These are phyloP conservation scores for Sugiyamaella paludigena DNA, from an alignment of 1,139 yeast species.

Conservation along the genomic window DNA sequence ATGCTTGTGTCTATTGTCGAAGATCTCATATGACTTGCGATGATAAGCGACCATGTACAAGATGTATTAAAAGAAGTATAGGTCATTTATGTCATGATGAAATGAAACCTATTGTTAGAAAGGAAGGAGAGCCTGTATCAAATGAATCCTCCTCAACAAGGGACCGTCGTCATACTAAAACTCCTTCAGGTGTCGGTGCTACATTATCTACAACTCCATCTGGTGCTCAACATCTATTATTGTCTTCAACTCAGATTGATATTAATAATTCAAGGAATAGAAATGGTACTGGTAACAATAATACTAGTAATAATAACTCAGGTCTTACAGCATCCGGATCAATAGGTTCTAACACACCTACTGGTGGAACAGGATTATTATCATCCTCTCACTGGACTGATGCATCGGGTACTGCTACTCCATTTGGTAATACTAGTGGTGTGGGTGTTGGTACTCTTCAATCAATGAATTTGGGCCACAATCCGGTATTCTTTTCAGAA, in stretches of 20 bases:
- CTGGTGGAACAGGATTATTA: neutral
- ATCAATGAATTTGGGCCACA: slow-evolving; percentile 30
- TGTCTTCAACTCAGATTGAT: slow-evolving; percentile 15
- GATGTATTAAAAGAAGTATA: slow-evolving; percentile 84
- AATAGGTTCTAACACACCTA: neutral
- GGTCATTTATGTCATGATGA: slow-evolving; percentile 89
- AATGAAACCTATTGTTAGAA: slow-evolving; percentile 37
- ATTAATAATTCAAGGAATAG: slow-evolving; percentile 15
- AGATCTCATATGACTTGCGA: slow-evolving; percentile 96
- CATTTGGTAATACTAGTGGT: neutral
- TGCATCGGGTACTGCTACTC: slow-evolving; percentile 3
- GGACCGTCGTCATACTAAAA: neutral
- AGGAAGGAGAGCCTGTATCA: slow-evolving; percentile 9
- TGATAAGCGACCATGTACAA: slow-evolving; percentile 69
- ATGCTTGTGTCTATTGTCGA: slow-evolving; percentile 88
- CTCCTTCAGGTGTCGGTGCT: slow-evolving; percentile 2
- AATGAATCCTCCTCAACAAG: neutral
- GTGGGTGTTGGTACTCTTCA: neutral
- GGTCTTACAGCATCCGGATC: neutral
- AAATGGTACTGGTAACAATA: neutral
- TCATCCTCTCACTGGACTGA: slow-evolving; percentile 3
- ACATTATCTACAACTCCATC: slow-evolving; percentile 7
- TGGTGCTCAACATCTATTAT: slow-evolving; percentile 16
- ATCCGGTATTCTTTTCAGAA: slow-evolving; percentile 74
- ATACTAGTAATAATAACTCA: neutral